Conservation (phyloP, 2,329 filamentous ascomycete species). For the Exophiala calicioides region DNA sequence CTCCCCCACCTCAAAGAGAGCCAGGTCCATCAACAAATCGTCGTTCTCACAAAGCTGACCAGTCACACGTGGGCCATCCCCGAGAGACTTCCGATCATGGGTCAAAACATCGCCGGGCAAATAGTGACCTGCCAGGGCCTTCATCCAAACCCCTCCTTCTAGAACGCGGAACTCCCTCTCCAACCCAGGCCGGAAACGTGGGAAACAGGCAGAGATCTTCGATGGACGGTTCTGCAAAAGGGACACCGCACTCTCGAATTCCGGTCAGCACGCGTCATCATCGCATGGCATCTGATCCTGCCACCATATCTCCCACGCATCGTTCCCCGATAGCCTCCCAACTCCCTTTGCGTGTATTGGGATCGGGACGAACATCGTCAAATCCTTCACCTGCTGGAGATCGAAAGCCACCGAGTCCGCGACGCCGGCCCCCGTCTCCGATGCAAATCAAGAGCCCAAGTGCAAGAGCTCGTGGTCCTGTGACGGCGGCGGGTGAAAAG, state of each 20-base stretch:
- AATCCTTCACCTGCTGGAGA: slow-evolving; percentile 22
- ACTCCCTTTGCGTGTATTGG: slow-evolving; percentile 18
- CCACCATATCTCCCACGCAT: slow-evolving; percentile 14
- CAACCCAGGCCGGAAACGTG: too few species aligned
- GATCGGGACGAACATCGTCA: slow-evolving; percentile 11
- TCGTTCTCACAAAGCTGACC: neutral
- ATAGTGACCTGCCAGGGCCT: slow-evolving; percentile 27
- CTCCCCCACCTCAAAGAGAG: neutral
- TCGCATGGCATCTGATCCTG: slow-evolving; percentile 20
- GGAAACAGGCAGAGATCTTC: neutral
- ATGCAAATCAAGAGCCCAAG: slow-evolving; percentile 39
- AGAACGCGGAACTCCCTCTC: slow-evolving; percentile 3
- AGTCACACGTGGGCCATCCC: neutral
- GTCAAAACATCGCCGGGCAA: slow-evolving; percentile 25
- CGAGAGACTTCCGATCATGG: neutral
- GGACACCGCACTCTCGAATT: slow-evolving; percentile 21
- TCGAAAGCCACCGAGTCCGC: slow-evolving; percentile 30
- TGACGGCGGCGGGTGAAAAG: slow-evolving; percentile 46
- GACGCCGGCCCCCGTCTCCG: slow-evolving; percentile 34
- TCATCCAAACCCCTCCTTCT: slow-evolving; percentile 1
- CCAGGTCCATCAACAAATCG: slow-evolving; percentile 3
- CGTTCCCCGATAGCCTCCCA: slow-evolving; percentile 11
- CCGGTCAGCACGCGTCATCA: slow-evolving; percentile 25
- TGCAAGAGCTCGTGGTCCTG: slow-evolving; percentile 38
- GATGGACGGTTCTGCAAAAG: slow-evolving; percentile 6